phyloP scores from a whole-genome alignment of 306 rosid genomes.

The Corylus americana region DNA sequence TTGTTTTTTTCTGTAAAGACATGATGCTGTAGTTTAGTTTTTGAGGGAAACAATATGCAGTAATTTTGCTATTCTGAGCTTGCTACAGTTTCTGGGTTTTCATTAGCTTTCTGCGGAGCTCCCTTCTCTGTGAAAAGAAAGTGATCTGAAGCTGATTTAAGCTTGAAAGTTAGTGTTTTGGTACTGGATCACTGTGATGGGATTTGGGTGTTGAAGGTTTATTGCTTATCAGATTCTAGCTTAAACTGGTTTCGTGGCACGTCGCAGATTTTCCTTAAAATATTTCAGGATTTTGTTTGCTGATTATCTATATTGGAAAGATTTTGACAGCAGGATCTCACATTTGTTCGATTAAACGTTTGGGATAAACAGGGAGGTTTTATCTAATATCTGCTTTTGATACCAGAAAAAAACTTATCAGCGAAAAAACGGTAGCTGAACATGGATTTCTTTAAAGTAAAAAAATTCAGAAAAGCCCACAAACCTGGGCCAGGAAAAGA shows the following conservation, averaged over 20 bases:
- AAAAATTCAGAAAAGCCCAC: slow-evolving; percentile 63
- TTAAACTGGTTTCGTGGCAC: slow-evolving; percentile 3
- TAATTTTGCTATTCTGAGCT: not conserved
- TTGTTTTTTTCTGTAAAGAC: not conserved
- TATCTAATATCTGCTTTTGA: not conserved
- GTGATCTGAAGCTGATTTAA: not conserved
- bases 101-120: not conserved
- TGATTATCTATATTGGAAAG: not conserved
- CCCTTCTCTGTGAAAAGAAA: not conserved
- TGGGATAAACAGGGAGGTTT: not conserved
- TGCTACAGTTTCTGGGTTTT: not conserved
- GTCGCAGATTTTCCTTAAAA: not conserved
- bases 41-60: not conserved
- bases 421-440: slow-evolving; percentile 8
- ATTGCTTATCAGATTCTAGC: slow-evolving; percentile 16
- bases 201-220: slow-evolving; percentile 21
- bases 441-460: slow-evolving; percentile 77
- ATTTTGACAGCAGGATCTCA: slow-evolving; percentile 6
- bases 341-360: not conserved
- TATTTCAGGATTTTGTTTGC: slow-evolving; percentile 10
- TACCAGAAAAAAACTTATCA: too few relatives aligned
- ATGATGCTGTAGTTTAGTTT: not conserved
- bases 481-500: slow-evolving; percentile 47
- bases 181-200: slow-evolving; percentile 19
- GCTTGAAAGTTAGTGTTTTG: not conserved